Percentiles rank a stretch among this genome's conserved stretches.
phyloP scores from a whole-genome alignment of 192 early-diverging fungal species.

The Backusella parvicylindrica region DNA sequence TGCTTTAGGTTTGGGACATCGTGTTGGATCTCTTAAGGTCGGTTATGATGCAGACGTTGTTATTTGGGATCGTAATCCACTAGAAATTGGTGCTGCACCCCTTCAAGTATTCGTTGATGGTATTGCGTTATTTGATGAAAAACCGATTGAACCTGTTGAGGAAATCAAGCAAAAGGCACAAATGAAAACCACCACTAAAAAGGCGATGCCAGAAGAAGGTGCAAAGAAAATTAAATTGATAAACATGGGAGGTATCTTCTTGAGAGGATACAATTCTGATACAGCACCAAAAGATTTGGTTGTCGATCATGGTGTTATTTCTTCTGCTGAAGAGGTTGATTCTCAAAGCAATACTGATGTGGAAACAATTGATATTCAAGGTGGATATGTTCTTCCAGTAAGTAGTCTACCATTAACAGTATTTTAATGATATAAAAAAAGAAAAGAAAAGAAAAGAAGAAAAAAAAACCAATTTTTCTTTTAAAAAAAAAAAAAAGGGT shows the following conservation, averaged over 20 bases:
- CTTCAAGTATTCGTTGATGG: slow-evolving; percentile 76
- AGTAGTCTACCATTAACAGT: slow-evolving; percentile 7
- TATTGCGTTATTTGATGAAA: slow-evolving; percentile 50
- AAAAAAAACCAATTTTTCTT: neutral
- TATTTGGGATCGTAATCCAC: slow-evolving; percentile 71
- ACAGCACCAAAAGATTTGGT: neutral
- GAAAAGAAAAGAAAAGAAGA: neutral
- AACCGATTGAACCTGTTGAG: slow-evolving; percentile 12
- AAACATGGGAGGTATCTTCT: slow-evolving; percentile 31
- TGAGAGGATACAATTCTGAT: neutral
- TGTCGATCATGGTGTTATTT: slow-evolving; percentile 34
- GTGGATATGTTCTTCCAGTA: slow-evolving; percentile 58
- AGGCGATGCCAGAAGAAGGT: slow-evolving; percentile 14
- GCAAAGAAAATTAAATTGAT: neutral
- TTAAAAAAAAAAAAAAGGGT: slow-evolving; percentile 32
- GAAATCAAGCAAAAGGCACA: slow-evolving; percentile 24
- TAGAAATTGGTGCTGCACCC: slow-evolving; percentile 67
- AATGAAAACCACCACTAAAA: neutral
- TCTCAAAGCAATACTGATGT: neutral
- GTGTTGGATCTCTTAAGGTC: slow-evolving; percentile 58
- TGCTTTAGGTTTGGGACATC: slow-evolving; percentile 60
- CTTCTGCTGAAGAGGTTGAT: slow-evolving; percentile 41
- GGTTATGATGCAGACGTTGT: slow-evolving; percentile 83
- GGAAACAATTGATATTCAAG: slow-evolving; percentile 48
- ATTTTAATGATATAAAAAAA: neutral